A percentile compares a stretch with the other conserved stretches of the same genome.
These are phyloP conservation scores for Leccinellum luteum DNA, from an alignment of 768 basidiomycete genomes.

Conservation along the genomic window DNA sequence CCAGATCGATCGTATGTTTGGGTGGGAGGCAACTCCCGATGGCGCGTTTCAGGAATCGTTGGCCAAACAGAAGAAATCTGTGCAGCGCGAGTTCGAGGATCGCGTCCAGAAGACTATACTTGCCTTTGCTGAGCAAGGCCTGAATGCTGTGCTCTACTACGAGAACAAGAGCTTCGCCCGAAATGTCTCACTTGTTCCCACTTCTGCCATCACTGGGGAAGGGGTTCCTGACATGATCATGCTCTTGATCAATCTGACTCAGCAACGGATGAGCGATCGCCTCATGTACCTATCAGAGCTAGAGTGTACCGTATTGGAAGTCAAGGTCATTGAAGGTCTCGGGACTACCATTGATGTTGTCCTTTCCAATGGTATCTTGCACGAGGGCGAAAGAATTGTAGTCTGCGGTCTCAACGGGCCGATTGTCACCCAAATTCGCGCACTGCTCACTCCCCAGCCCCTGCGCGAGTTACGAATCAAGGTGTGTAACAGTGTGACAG, in stretches of 20 bases:
- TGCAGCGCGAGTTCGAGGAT: constrained; percentile 91
- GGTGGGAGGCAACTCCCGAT: constrained; percentile 90
- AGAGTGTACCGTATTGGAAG: constrained; percentile 97
- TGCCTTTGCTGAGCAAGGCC: constrained; percentile 96
- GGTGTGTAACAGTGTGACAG: constrained; percentile 44
- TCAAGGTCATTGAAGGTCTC: constrained; percentile 97
- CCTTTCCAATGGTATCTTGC: constrained; percentile 88
- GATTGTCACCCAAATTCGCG: constrained; percentile 92
- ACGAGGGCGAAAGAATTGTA: constrained; percentile 91
- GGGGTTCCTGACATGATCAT: constrained; percentile 99
- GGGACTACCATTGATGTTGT: constrained; percentile 98
- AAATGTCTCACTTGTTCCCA: constrained; percentile 95
- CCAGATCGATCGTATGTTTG: constrained; percentile 96
- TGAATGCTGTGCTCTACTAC: constrained; percentile 95
- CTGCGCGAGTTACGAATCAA: constrained; percentile 94
- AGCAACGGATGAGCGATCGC: constrained; percentile 95
- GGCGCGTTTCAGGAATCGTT: constrained; percentile 91
- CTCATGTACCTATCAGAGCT: constrained; percentile 98
- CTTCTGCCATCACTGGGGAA: constrained; percentile 97
- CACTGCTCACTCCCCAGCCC: constrained; percentile 93
- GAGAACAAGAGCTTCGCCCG: constrained; percentile 94
- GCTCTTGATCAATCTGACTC: constrained; percentile 95
- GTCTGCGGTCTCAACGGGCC: constrained; percentile 97
- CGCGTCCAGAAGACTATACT: constrained; percentile 81
- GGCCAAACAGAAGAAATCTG: constrained; percentile 71